Conservation (phyloP, 345 rosid genomes). For the Eucalyptus sp. region DNA sequence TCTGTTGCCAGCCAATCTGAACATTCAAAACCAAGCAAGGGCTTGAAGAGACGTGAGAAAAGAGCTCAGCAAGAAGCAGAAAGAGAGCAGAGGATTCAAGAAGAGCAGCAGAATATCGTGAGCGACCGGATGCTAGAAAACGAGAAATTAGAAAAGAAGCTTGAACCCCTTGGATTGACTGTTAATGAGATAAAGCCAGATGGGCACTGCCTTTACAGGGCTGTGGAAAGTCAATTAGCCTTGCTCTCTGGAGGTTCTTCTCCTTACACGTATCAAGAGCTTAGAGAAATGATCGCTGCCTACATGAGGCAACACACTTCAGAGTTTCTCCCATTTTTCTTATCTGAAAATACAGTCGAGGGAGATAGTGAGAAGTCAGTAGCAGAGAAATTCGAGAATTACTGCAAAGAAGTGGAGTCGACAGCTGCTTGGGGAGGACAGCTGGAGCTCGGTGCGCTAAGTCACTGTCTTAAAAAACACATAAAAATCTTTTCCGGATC, state of each 20-base stretch:
- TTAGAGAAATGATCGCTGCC: constrained; percentile 72
- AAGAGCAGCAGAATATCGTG: constrained; percentile 66
- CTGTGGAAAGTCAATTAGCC: constrained; percentile 80
- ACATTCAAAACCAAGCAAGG: constrained; percentile 58
- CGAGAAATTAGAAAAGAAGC: constrained; percentile 38
- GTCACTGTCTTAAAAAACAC: constrained; percentile 39
- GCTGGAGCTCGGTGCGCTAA: constrained; percentile 53
- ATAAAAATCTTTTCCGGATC: constrained; percentile 53
- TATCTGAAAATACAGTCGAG: constrained; percentile 20
- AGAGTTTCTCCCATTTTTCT: constrained; percentile 53
- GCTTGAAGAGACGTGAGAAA: constrained; percentile 70
- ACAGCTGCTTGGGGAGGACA: constrained; percentile 73
- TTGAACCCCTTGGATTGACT: constrained; percentile 57
- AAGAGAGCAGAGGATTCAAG: constrained; percentile 84
- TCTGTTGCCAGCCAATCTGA: constrained; percentile 49
- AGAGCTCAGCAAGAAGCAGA: constrained; percentile 89
- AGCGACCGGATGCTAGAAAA: constrained; percentile 65
- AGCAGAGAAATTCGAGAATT: constrained; percentile 37
- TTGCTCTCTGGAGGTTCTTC: constrained; percentile 48
- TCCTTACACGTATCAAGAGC: constrained; percentile 51
- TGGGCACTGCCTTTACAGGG: constrained; percentile 90
- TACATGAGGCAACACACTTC: constrained; percentile 59
- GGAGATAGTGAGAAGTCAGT: constrained; percentile 16
- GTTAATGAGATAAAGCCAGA: constrained; percentile 77
- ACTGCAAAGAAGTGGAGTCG: constrained; percentile 55